These are phyloP conservation scores for Phylloporus sp. DNA, from an alignment of 768 basidiomycete genomes.

Conservation along the genomic window DNA sequence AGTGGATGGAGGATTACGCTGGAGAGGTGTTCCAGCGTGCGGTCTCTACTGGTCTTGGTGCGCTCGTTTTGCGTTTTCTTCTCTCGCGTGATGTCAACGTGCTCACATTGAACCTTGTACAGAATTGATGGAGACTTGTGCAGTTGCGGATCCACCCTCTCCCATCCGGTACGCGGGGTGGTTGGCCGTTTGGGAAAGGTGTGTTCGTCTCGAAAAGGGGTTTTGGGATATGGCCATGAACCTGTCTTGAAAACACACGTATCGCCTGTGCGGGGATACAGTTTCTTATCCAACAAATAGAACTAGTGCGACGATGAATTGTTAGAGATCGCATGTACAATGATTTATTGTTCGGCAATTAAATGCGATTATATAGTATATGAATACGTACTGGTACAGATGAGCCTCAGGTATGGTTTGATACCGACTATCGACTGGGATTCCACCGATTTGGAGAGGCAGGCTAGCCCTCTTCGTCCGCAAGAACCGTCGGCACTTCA, in stretches of 20 bases:
- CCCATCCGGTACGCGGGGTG: conserved; percentile 58
- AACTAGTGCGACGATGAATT: not conserved
- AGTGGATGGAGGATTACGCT: conserved; percentile 79
- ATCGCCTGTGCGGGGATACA: not conserved
- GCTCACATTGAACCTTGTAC: not conserved
- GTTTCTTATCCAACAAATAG: not conserved
- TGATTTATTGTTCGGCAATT: not conserved
- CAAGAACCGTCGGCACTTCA: conserved; percentile 15
- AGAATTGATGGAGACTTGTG: conserved; percentile 74
- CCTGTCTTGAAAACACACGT: conserved; percentile 4
- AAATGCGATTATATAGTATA: not conserved
- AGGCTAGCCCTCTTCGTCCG: not conserved
- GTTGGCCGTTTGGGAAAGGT: conserved; percentile 68
- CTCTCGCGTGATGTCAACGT: not conserved
- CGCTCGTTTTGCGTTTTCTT: conserved; percentile 17
- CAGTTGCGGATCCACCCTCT: conserved; percentile 62
- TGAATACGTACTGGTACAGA: no score
- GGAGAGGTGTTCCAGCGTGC: conserved; percentile 69
- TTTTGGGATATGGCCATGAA: conserved; percentile 81
- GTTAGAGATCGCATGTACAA: not conserved
- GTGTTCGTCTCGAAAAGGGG: conserved; percentile 71
- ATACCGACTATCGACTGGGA: no score
- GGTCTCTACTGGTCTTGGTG: conserved; percentile 71
- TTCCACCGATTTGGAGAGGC: no score
- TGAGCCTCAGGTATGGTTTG: no score